Conservation (phyloP, 2,329 filamentous ascomycete genomes). For the Colletotrichum chrysophilum region DNA sequence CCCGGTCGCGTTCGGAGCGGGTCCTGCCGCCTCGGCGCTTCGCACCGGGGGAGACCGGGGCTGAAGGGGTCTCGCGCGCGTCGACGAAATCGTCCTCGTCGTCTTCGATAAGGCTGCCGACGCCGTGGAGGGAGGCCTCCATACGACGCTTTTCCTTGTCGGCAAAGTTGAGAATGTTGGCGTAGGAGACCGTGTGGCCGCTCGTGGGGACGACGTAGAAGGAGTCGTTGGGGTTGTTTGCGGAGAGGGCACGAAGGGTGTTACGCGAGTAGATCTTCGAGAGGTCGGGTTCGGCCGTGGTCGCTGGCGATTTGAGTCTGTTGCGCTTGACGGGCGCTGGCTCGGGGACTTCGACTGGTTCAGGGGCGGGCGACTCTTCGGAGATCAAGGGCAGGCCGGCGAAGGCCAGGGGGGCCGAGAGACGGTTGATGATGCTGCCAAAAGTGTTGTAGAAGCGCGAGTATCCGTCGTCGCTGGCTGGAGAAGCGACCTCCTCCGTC, state of each 20-base stretch:
- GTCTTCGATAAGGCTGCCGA: conserved; percentile 58
- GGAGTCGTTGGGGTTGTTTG: conserved; percentile 70
- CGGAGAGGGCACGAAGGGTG: conserved; percentile 78
- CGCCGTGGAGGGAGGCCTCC: conserved; percentile 51
- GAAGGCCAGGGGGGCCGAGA: conserved; percentile 91
- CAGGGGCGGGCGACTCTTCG: conserved; percentile 42
- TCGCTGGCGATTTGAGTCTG: conserved; percentile 36
- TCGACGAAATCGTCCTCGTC: conserved; percentile 90
- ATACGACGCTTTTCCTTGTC: conserved; percentile 69
- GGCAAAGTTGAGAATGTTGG: conserved; percentile 79
- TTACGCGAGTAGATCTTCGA: conserved; percentile 85
- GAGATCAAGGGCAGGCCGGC: conserved; percentile 82
- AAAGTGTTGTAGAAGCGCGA: conserved; percentile 92
- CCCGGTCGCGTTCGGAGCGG: conserved; percentile 51
- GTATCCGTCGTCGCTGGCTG: conserved; percentile 75
- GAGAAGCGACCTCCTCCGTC: conserved; percentile 29
- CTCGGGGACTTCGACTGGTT: conserved; percentile 40
- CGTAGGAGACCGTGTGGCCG: conserved; percentile 91
- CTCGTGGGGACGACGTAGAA: conserved; percentile 96
- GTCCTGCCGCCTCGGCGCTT: conserved; percentile 46
- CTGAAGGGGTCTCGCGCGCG: conserved; percentile 69
- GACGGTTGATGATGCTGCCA: conserved; percentile 83
- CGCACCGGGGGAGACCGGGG: conserved; percentile 45
- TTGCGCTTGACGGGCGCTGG: conserved; percentile 41
- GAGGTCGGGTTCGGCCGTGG: conserved; percentile 71